Base-by-base conservation (phyloP, 2,329 filamentous ascomycete species). In the Microsporum canis region DNA sequence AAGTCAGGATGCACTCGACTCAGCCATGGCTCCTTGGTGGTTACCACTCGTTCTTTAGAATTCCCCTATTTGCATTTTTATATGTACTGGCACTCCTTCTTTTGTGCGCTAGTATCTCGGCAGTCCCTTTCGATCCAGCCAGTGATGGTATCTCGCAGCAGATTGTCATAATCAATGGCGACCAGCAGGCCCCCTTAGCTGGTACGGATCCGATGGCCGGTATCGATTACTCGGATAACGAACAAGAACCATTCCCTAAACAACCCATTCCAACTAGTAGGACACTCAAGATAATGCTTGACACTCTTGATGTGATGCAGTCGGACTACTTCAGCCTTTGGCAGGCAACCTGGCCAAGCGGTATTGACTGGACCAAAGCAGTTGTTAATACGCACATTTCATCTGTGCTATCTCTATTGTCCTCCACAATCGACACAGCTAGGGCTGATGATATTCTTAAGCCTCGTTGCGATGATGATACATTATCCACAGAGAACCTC, bases 341-440 rank as follows among this genome's bases (percentile, higher is more conserved):
- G 80, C 77, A 87, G 39, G 91, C 88, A 8, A 90, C 84, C 31
- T 97, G 91, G 89, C 89, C 91, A 0, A 80, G 80, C 0, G 83
- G 88, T 36, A 96, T 95, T 68, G 92, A 96, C 76, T 97, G 92
- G 92, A 97, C 92, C 0, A 87, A 86, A 17, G 91, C 92, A 3
- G 89, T 96, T 6, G 78, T 89, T 67, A 85, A 86, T 49, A 96
- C 91, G 0, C 85, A 92, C 61, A 75, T 96, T 39, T 87, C 89
- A 0, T 88, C 85, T 12, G 82, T 86, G 2, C 79, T 94, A 14
- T 83, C 80, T 14, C 86, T 87, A n/a, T 76, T 95, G 60, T 88
- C 88, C 8, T 69, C 72, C 36, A 38, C 79, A 76, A 58, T 84
- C 12, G 71, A 76, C 5, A 29, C 36, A 12, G 38, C 51, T 49